These are phyloP conservation scores for Litsea cubeba DNA, from an alignment of 164 flowering plant species.

Conservation along the genomic window DNA sequence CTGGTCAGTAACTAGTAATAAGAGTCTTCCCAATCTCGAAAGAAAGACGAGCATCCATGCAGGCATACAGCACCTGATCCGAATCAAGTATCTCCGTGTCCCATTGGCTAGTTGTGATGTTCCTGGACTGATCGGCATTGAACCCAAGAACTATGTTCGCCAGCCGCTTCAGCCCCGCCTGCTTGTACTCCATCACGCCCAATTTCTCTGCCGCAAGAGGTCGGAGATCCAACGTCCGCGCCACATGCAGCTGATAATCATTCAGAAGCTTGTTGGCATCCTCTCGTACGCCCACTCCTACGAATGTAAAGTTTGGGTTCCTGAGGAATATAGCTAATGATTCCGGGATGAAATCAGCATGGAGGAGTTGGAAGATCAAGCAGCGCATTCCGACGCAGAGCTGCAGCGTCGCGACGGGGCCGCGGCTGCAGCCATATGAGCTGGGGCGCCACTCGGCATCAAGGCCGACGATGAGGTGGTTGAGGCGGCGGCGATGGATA, in stretches of 20 bases:
- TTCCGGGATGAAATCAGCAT: conserved; percentile 5
- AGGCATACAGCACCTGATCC: conserved; percentile 1
- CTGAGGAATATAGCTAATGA: neutral
- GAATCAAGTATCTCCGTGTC: neutral
- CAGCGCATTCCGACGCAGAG: conserved; percentile 6
- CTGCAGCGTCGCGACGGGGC: conserved; percentile 1
- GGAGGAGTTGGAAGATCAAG: conserved; percentile 6
- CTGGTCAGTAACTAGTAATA: neutral
- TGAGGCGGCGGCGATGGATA: conserved; percentile 5
- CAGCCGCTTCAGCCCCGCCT: conserved; percentile 38
- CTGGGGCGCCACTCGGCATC: conserved; percentile 45
- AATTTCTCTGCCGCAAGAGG: conserved; percentile 22
- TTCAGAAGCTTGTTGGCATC: conserved; percentile 1
- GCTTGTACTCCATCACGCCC: conserved; percentile 9
- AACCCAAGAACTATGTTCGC: conserved; percentile 28
- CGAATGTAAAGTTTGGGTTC: conserved; percentile 2
- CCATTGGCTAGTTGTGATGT: neutral
- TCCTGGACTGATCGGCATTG: conserved; percentile 33
- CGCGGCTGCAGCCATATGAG: no score
- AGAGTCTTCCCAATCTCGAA: conserved; percentile 3
- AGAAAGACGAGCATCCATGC: neutral
- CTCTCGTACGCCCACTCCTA: conserved; percentile 2
- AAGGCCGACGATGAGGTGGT: conserved; percentile 40
- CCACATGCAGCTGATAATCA: neutral
- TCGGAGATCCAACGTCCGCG: conserved; percentile 6